phyloP scores from a whole-genome alignment of 352 stramenopile genomes.

The Peronospora farinosa region DNA sequence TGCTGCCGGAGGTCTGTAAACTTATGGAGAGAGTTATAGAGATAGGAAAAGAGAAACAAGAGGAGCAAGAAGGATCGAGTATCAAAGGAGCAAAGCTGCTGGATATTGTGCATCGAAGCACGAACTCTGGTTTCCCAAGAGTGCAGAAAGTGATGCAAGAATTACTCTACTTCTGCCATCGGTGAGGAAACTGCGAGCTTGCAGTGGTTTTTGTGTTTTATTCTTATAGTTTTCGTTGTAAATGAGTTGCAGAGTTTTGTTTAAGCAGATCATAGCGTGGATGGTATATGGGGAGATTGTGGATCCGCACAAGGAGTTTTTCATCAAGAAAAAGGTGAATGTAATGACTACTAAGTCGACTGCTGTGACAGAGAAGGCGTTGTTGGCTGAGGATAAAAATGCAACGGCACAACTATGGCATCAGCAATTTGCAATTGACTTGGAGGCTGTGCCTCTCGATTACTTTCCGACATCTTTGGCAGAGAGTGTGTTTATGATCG shows the following conservation, averaged over 20 bases:
- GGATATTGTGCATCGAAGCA: slow-evolving; percentile 36
- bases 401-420: slow-evolving; percentile 32
- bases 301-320: slow-evolving; percentile 73
- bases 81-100: slow-evolving; percentile 40
- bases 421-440: slow-evolving; percentile 43
- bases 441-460: slow-evolving; percentile 50
- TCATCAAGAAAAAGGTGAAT: slow-evolving; percentile 38
- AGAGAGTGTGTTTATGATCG: slow-evolving; percentile 65
- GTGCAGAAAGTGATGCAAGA: slow-evolving; percentile 49
- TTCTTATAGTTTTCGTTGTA: neutral
- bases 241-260: slow-evolving; percentile 39
- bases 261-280: slow-evolving; percentile 79
- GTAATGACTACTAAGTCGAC: neutral
- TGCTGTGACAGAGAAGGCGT: neutral
- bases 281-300: slow-evolving; percentile 67
- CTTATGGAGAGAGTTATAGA: slow-evolving; percentile 37
- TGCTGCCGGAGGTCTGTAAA: slow-evolving; percentile 51
- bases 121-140: slow-evolving; percentile 52
- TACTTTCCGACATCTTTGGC: slow-evolving; percentile 56
- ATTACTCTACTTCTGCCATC: slow-evolving; percentile 46
- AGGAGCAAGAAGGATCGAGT: slow-evolving; percentile 8
- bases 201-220: slow-evolving; percentile 3
- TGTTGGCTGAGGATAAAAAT: slow-evolving; percentile 1
- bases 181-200: slow-evolving; percentile 21
- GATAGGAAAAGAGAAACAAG: neutral